These are phyloP conservation scores for Myxozyma vanderwaltii DNA, from an alignment of 805 yeast genomes.

Conservation along the genomic window DNA sequence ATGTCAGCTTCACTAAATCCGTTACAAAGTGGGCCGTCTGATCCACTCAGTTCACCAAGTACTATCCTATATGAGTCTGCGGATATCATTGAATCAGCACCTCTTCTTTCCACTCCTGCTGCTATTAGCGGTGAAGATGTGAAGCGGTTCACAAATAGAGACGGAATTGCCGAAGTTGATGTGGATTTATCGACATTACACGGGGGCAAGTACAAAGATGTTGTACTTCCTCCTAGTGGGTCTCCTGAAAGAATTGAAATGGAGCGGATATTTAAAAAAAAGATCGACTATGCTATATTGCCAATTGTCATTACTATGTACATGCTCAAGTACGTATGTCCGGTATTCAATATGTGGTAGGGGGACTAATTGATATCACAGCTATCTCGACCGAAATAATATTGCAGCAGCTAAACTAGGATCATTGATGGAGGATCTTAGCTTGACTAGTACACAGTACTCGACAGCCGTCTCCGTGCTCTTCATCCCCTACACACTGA, in stretches of 20 bases:
- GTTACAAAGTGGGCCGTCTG: background rate
- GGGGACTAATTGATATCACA: constrained; percentile 22
- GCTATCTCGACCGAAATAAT: constrained; percentile 51
- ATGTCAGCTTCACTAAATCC: background rate
- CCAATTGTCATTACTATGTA: constrained; percentile 56
- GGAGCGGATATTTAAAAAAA: constrained; percentile 48
- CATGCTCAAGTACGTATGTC: constrained; percentile 46
- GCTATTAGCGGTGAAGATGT: constrained; percentile 7
- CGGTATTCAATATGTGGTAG: background rate
- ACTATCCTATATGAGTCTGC: background rate
- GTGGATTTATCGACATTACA: constrained; percentile 15
- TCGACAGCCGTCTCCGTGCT: constrained; percentile 53
- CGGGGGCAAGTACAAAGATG: constrained; percentile 32
- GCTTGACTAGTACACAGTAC: constrained; percentile 47
- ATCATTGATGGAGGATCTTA: constrained; percentile 48
- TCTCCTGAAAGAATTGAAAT: constrained; percentile 50
- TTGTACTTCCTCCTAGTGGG: constrained; percentile 33
- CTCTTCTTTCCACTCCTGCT: background rate
- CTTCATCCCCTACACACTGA: constrained; percentile 53
- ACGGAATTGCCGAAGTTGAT: constrained; percentile 4
- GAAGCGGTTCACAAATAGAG: background rate
- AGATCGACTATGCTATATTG: constrained; percentile 53
- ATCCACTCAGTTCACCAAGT: background rate
- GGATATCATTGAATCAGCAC: constrained; percentile 4
- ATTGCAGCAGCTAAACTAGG: constrained; percentile 52